Evolutionary conservation across 441 rosid genomes (phyloP).

Genomic region (Sinapis alba): DNA sequence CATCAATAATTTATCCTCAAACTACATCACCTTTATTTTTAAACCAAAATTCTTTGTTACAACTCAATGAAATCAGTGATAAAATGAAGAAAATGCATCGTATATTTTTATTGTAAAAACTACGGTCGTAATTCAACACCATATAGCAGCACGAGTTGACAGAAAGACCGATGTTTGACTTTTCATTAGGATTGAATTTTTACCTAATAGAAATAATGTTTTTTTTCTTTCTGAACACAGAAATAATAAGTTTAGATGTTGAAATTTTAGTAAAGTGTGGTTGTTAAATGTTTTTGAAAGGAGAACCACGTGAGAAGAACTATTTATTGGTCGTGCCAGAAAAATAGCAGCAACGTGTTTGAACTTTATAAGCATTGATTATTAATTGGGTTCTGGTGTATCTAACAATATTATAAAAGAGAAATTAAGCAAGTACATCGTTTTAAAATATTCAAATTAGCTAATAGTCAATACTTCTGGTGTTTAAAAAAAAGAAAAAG

Average conservation of each 20-base stretch:
- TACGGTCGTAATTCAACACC: background rate
- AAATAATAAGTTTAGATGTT: background rate
- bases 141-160: slow-evolving; percentile 26
- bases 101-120: background rate
- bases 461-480: slow-evolving; percentile 7
- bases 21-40: background rate
- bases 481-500: too few relatives aligned
- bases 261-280: background rate
- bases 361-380: slow-evolving; percentile 29
- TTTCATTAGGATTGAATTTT: background rate
- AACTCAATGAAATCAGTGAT: background rate
- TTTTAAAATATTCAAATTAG: slow-evolving; percentile 3
- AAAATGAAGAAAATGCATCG: background rate
- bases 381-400: slow-evolving; percentile 25
- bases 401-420: slow-evolving; percentile 12
- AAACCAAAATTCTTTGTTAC: background rate
- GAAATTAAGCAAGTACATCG: background rate
- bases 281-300: slow-evolving; percentile 15
- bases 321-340: slow-evolving; percentile 16
- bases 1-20: background rate
- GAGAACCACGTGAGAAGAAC: slow-evolving; percentile 26
- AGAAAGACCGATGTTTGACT: slow-evolving; percentile 3
- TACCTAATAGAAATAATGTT: slow-evolving; percentile 20
- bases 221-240: too few relatives aligned
- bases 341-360: slow-evolving; percentile 28